These are phyloP conservation scores for Claviceps cyperi DNA, from an alignment of 2,329 filamentous ascomycete genomes.

Conservation along the genomic window DNA sequence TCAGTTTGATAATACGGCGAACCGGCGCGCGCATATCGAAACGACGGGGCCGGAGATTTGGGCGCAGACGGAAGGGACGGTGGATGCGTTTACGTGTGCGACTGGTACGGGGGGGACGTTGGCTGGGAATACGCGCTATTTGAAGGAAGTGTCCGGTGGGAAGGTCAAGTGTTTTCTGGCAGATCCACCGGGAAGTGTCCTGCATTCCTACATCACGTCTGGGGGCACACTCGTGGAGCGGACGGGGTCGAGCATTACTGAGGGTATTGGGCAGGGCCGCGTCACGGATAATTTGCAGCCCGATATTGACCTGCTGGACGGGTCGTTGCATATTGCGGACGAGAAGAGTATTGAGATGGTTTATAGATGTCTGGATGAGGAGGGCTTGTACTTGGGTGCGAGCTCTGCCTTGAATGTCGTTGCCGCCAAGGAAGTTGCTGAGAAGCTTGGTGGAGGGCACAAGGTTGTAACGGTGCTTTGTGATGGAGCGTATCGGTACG, in stretches of 20 bases:
- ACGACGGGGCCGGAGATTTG: slow-evolving; percentile 97
- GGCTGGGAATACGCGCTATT: slow-evolving; percentile 72
- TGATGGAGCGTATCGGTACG: slow-evolving; percentile 95
- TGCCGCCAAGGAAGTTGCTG: slow-evolving; percentile 83
- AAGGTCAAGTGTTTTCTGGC: slow-evolving; percentile 78
- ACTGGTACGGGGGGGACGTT: slow-evolving; percentile 88
- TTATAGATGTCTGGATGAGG: slow-evolving; percentile 88
- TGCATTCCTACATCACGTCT: slow-evolving; percentile 81
- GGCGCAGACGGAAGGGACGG: slow-evolving; percentile 70
- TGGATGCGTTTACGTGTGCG: slow-evolving; percentile 91
- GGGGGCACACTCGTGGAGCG: slow-evolving; percentile 76
- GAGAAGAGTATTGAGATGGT: slow-evolving; percentile 97
- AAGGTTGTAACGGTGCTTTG: slow-evolving; percentile 90
- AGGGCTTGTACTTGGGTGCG: slow-evolving; percentile 87
- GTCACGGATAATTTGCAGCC: slow-evolving; percentile 88
- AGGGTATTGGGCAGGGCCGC: slow-evolving; percentile 92
- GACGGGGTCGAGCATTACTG: slow-evolving; percentile 77
- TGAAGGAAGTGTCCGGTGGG: slow-evolving; percentile 71
- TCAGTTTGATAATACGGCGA: slow-evolving; percentile 95
- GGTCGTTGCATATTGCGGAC: slow-evolving; percentile 70
- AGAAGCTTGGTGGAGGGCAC: slow-evolving; percentile 75
- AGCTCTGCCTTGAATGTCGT: slow-evolving; percentile 92
- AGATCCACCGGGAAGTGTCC: slow-evolving; percentile 83
- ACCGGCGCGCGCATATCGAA: slow-evolving; percentile 86
- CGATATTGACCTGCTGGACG: slow-evolving; percentile 74